A percentile compares a stretch with the other conserved stretches of the same genome.
Conservation (phyloP, 2,329 filamentous ascomycete genomes). For the Dendrostoma leiphaemia region DNA sequence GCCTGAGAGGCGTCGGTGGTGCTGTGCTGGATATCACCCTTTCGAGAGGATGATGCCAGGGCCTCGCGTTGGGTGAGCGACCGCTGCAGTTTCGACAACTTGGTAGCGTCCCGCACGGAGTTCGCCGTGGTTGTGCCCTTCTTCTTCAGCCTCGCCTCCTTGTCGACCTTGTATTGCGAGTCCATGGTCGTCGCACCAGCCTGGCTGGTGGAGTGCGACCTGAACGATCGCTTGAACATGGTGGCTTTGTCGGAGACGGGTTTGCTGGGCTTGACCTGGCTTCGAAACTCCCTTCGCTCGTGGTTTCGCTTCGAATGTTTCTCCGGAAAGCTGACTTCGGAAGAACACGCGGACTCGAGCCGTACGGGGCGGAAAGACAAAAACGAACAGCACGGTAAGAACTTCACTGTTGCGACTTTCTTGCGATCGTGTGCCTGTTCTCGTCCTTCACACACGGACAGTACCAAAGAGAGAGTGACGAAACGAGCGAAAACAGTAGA, state of each 20-base stretch:
- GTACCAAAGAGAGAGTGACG: conserved; percentile 47
- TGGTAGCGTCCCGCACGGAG: conserved; percentile 67
- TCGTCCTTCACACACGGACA: conserved; percentile 23
- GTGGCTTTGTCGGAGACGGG: conserved; percentile 33
- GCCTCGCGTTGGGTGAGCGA: conserved; percentile 61
- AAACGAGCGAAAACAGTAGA: conserved; percentile 45
- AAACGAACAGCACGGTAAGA: conserved; percentile 33
- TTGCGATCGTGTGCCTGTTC: conserved; percentile 15
- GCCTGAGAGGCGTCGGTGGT: conserved; percentile 14
- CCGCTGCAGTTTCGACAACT: conserved; percentile 82
- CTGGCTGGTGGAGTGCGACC: conserved; percentile 62
- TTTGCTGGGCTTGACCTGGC: conserved; percentile 11
- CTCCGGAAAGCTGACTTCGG: conserved; percentile 13
- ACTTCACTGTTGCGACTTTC: conserved; percentile 24
- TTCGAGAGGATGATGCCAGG: conserved; percentile 22
- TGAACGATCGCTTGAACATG: conserved; percentile 94
- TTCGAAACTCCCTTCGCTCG: conserved; percentile 14
- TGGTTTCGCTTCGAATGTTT: conserved; percentile 13
- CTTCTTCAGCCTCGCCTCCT: conserved; percentile 82
- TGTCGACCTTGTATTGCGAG: conserved; percentile 68
- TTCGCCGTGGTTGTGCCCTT: conserved; percentile 34
- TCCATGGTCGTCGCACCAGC: conserved; percentile 30
- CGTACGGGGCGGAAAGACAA: conserved; percentile 28
- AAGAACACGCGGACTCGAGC: conserved; percentile 29
- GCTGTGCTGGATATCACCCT: conserved; percentile 14